A percentile compares a stretch with the other conserved stretches of the same genome.
Evolutionary conservation across 345 rosid genomes (phyloP).

Genomic region (Geranium brycei): DNA sequence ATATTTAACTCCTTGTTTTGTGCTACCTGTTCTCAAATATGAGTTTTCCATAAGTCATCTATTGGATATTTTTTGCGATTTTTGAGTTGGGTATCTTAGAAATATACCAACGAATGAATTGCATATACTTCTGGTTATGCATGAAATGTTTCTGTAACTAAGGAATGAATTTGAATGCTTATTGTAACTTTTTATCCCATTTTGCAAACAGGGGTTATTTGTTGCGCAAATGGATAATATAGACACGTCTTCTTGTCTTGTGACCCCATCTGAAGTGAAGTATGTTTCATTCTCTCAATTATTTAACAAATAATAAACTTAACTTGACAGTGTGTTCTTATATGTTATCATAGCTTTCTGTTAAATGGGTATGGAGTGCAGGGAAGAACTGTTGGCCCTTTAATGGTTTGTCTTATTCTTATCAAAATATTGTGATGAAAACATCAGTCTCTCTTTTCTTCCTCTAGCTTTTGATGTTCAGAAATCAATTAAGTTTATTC

Average conservation of each 20-base stretch:
- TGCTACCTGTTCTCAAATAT: too few species aligned
- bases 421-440: neutral
- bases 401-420: conserved; percentile 6
- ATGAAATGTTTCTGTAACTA: too few species aligned
- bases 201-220: conserved; percentile 4
- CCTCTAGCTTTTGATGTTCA: too few species aligned
- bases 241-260: conserved; percentile 8
- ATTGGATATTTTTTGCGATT: too few species aligned
- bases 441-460: neutral
- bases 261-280: conserved; percentile 8
- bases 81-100: too few species aligned
- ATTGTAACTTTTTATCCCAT: neutral
- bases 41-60: too few species aligned
- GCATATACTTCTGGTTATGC: too few species aligned
- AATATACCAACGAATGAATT: too few species aligned
- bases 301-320: neutral
- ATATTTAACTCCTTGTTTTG: too few species aligned
- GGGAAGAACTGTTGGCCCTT: conserved; percentile 3
- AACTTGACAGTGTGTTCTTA: neutral
- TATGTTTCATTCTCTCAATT: neutral
- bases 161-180: neutral
- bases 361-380: conserved; percentile 11
- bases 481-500: neutral
- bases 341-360: conserved; percentile 8
- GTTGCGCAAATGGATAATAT: conserved; percentile 5